Evolutionary conservation across 2,329 filamentous ascomycete genomes (phyloP).

Genomic region (Scedosporium boydii): DNA sequence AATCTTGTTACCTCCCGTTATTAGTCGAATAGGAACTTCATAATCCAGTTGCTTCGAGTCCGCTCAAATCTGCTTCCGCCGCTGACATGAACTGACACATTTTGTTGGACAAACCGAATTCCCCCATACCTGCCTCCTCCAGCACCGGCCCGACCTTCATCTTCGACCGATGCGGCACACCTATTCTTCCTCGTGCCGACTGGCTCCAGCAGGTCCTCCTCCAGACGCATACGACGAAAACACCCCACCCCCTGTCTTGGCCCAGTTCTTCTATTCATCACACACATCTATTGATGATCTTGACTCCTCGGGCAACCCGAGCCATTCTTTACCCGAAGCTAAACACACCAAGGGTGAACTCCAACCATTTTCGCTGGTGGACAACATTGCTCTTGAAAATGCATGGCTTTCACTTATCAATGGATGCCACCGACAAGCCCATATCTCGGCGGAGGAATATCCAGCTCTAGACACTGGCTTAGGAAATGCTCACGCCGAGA

Average conservation of each 20-base stretch:
- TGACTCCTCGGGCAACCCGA: conserved; percentile 50
- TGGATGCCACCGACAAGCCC: conserved; percentile 36
- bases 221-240: conserved; percentile 23
- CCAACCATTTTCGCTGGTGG: conserved; percentile 67
- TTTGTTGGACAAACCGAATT: background rate
- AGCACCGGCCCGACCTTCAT: background rate
- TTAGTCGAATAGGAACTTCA: too few relatives aligned
- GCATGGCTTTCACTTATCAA: conserved; percentile 60
- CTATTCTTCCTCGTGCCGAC: conserved; percentile 49
- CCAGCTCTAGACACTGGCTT: conserved; percentile 7
- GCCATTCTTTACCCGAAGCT: conserved; percentile 39
- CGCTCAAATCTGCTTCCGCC: too few relatives aligned
- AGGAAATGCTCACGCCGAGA: conserved; percentile 25
- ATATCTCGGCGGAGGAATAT: conserved; percentile 16
- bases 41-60: too few relatives aligned
- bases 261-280: conserved; percentile 82
- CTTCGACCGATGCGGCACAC: conserved; percentile 36
- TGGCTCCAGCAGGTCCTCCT: conserved; percentile 27
- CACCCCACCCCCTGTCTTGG: conserved; percentile 48
- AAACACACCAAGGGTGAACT: conserved; percentile 50
- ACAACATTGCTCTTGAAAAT: conserved; percentile 71
- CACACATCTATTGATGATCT: conserved; percentile 79
- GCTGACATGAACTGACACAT: too few relatives aligned
- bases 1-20: too few relatives aligned
- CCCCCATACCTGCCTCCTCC: background rate